phyloP scores from a whole-genome alignment of 1,284 basidiomycete genomes.

The Ustilago hordei region DNA sequence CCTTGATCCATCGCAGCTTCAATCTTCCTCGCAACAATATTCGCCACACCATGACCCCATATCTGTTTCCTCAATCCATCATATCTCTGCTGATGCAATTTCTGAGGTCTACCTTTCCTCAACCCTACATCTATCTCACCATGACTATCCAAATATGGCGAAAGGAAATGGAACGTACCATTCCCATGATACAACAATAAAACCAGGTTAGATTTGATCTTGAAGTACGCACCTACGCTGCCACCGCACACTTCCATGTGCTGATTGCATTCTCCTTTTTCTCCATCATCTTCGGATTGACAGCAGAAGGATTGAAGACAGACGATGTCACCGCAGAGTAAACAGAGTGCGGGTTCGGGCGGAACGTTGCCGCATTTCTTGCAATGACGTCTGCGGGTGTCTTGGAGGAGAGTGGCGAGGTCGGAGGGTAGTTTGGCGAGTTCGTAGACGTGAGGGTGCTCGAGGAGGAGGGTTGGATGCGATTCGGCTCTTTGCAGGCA shows the following conservation, averaged over 20 bases:
- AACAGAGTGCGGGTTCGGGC: conserved; percentile 87
- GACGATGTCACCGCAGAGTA: conserved; percentile 87
- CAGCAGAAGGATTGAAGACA: conserved; percentile 96
- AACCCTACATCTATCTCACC: conserved; percentile 93
- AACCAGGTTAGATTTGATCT: conserved; percentile 90
- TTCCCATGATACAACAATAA: conserved; percentile 90
- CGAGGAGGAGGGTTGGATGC: conserved; percentile 73
- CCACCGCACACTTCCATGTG: conserved; percentile 95
- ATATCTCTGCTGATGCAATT: conserved; percentile 85
- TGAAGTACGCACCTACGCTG: conserved; percentile 87
- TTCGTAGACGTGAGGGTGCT: conserved; percentile 87
- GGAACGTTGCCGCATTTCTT: conserved; percentile 83
- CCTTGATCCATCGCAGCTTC: conserved; percentile 83
- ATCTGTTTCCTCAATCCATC: conserved; percentile 92
- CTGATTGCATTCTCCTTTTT: conserved; percentile 86
- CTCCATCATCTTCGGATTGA: conserved; percentile 76
- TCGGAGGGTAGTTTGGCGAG: conserved; percentile 83
- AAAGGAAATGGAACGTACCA: conserved; percentile 82
- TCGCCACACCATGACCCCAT: conserved; percentile 90
- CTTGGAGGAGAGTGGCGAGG: conserved; percentile 84
- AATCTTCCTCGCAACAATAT: conserved; percentile 86
- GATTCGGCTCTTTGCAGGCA: conserved; percentile 50
- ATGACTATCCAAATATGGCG: conserved; percentile 93
- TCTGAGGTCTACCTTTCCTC: conserved; percentile 88
- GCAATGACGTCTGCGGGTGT: conserved; percentile 79